A percentile compares a stretch with the other conserved stretches of the same genome.
These are phyloP conservation scores for Bassia scoparia DNA, from an alignment of 148 eudicot genomes.

Conservation along the genomic window DNA sequence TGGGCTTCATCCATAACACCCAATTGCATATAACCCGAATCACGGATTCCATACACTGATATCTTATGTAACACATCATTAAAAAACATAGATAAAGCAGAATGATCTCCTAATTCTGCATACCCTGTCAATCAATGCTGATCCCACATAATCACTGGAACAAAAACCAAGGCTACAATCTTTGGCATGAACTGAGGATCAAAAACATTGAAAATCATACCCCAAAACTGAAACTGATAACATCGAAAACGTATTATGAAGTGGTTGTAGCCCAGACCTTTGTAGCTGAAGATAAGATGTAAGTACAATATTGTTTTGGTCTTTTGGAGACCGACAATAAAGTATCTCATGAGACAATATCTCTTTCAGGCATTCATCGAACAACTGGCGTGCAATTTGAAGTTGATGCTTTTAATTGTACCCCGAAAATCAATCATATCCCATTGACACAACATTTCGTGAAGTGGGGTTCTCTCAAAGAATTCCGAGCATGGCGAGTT, in stretches of 20 bases:
- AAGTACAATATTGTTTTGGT: slow-evolving; percentile 23
- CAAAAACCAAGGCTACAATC: slow-evolving; percentile 22
- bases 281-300: slow-evolving; percentile 37
- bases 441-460: slow-evolving; percentile 53
- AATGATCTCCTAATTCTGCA: slow-evolving; percentile 33
- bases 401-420: slow-evolving; percentile 32
- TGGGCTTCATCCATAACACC: slow-evolving; percentile 50
- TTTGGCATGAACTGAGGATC: slow-evolving; percentile 73
- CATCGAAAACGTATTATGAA: slow-evolving; percentile 53
- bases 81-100: slow-evolving; percentile 39
- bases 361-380: slow-evolving; percentile 68
- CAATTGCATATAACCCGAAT: slow-evolving; percentile 69
- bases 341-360: slow-evolving; percentile 72
- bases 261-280: slow-evolving; percentile 37
- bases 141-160: slow-evolving; percentile 49
- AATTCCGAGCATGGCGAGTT: slow-evolving; percentile 41
- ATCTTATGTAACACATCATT: slow-evolving; percentile 44
- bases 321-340: slow-evolving; percentile 51
- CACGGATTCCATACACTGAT: slow-evolving; percentile 53
- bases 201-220: slow-evolving; percentile 32
- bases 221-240: slow-evolving; percentile 40
- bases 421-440: slow-evolving; percentile 48
- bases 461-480: slow-evolving; percentile 43
- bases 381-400: slow-evolving; percentile 47
- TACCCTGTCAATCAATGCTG: slow-evolving; percentile 66